Percentiles rank a stretch among this genome's conserved stretches.
Conservation (phyloP, 2,329 filamentous ascomycete genomes). For the Hymenoscyphus albidus region DNA sequence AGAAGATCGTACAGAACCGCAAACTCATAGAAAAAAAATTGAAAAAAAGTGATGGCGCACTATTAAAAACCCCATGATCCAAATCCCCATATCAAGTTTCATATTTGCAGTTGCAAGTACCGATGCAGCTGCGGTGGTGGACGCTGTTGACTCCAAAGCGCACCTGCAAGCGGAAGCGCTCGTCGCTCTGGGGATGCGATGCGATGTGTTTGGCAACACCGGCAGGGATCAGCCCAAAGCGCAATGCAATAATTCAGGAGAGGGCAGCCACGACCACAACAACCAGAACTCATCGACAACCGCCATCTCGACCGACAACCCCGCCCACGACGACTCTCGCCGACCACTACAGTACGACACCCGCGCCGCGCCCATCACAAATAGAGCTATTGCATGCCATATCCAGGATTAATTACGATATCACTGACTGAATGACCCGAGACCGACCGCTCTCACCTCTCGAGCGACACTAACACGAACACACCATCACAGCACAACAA, state of each 20-base stretch:
- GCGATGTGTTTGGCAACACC: neutral
- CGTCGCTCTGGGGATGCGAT: neutral
- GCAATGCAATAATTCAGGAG: conserved; percentile 14
- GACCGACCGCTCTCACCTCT: neutral
- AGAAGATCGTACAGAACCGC: too few species aligned
- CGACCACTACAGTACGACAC: conserved; percentile 5
- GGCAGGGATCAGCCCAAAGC: neutral
- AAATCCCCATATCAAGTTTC: too few species aligned
- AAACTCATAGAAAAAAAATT: too few species aligned
- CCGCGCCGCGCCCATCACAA: conserved; percentile 2
- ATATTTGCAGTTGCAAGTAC: too few species aligned
- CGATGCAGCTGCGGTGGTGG: neutral
- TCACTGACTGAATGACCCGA: conserved; percentile 9
- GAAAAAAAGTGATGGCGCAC: too few species aligned
- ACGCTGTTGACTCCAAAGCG: neutral
- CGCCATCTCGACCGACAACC: conserved; percentile 1
- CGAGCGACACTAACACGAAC: conserved; percentile 8
- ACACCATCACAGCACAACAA: conserved; percentile 6
- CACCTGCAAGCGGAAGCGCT: neutral
- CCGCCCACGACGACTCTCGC: conserved; percentile 1
- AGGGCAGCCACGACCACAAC: conserved; percentile 9
- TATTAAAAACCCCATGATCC: too few species aligned
- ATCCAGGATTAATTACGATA: conserved; percentile 2
- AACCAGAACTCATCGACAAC: neutral
- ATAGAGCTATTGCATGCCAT: conserved; percentile 12